Percentiles rank a stretch among this genome's conserved stretches.
Evolutionary conservation across 2,329 filamentous ascomycete genomes (phyloP).

Genomic region (Trichoderma endophyticum): DNA sequence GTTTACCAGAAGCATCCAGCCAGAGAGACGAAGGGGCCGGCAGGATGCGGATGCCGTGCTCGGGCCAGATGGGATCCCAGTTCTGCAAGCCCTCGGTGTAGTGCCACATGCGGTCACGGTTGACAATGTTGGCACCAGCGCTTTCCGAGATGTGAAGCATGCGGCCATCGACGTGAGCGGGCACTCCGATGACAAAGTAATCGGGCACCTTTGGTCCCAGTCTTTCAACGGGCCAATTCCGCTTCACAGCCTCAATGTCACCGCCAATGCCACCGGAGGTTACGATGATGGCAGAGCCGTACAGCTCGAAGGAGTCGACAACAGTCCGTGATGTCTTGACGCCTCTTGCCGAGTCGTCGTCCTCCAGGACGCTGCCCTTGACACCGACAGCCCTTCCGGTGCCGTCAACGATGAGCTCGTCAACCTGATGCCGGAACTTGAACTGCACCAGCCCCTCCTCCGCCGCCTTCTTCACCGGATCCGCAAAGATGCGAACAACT

Average conservation of each 20-base stretch:
- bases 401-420: conserved; percentile 52
- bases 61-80: conserved; percentile 61
- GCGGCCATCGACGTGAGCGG: conserved; percentile 61
- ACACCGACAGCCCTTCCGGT: conserved; percentile 53
- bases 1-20: conserved; percentile 58
- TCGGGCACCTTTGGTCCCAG: conserved; percentile 55
- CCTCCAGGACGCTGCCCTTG: conserved; percentile 50
- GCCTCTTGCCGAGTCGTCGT: conserved; percentile 50
- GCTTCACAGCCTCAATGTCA: conserved; percentile 58
- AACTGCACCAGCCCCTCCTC: conserved; percentile 53
- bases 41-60: conserved; percentile 58
- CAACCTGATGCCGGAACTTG: conserved; percentile 54
- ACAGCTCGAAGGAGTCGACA: conserved; percentile 51
- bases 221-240: conserved; percentile 55
- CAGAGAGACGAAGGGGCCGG: conserved; percentile 60
- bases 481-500: conserved; percentile 54
- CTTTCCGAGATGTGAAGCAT: conserved; percentile 57
- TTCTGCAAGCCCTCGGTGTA: conserved; percentile 62
- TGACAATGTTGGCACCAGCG: conserved; percentile 54
- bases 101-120: conserved; percentile 64
- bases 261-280: conserved; percentile 60
- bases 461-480: conserved; percentile 53
- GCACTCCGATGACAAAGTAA: conserved; percentile 58
- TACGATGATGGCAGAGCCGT: conserved; percentile 52
- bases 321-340: conserved; percentile 48